Conservation (phyloP, 495 filamentous ascomycete species). For the Neurospora sp. region DNA sequence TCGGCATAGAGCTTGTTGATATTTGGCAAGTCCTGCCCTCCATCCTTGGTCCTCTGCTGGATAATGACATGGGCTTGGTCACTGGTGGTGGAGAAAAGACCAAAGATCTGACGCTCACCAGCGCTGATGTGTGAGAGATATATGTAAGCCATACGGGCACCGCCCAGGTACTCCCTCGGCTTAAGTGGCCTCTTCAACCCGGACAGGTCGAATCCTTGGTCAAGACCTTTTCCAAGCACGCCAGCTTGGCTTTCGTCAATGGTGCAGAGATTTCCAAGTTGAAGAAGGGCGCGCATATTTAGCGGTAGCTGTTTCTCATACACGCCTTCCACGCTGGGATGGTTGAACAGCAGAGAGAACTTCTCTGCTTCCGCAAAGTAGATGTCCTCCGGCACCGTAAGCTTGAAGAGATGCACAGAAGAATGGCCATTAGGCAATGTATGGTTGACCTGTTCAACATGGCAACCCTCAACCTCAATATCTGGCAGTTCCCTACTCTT, state of each 20-base stretch:
- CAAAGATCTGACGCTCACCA: conserved; percentile 87
- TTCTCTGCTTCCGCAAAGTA: conserved; percentile 78
- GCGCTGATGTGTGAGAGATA: conserved; percentile 88
- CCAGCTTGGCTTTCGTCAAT: conserved; percentile 87
- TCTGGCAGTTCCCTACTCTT: conserved; percentile 80
- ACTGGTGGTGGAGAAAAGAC: conserved; percentile 75
- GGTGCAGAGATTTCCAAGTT: conserved; percentile 87
- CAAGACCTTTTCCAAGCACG: conserved; percentile 84
- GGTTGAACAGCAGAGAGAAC: conserved; percentile 72
- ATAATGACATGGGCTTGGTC: conserved; percentile 78
- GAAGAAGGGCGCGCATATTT: conserved; percentile 71
- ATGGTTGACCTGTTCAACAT: conserved; percentile 83
- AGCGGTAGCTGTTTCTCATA: conserved; percentile 91
- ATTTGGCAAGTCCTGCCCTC: conserved; percentile 73
- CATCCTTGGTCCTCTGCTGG: conserved; percentile 65
- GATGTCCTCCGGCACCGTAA: conserved; percentile 78
- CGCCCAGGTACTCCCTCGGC: conserved; percentile 62
- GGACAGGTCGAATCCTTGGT: conserved; percentile 85
- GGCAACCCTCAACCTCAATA: conserved; percentile 77
- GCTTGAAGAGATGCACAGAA: conserved; percentile 86
- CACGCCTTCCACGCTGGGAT: conserved; percentile 90
- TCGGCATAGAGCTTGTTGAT: conserved; percentile 87
- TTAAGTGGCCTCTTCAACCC: conserved; percentile 56
- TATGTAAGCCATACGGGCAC: conserved; percentile 61
- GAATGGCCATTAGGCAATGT: conserved; percentile 92